phyloP scores from a whole-genome alignment of 257 asterid genomes.

The Penstemon eatonii region DNA sequence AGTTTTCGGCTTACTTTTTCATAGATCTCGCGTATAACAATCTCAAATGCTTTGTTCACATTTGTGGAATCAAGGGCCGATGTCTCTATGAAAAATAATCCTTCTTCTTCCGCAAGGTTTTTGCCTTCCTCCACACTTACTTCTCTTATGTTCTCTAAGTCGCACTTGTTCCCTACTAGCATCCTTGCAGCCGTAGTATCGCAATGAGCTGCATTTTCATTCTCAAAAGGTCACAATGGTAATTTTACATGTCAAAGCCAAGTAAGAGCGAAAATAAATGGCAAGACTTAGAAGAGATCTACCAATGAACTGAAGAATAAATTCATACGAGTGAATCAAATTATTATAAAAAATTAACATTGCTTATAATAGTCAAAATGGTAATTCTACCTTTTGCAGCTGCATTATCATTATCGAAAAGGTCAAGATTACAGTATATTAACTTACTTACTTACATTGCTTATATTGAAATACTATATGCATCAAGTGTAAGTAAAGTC shows the following conservation, averaged over 20 bases:
- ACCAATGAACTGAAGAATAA: not conserved
- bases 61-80: constrained; percentile 75
- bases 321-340: not conserved
- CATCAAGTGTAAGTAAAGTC: not conserved
- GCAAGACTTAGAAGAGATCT: not conserved
- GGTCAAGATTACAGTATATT: no score
- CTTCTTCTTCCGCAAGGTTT: constrained; percentile 70
- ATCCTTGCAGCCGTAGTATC: constrained; percentile 63
- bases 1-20: constrained; percentile 60
- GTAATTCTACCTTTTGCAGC: no score
- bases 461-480: no score
- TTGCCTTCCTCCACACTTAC: constrained; percentile 69
- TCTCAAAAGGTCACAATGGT: not conserved
- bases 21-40: constrained; percentile 65
- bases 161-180: constrained; percentile 83
- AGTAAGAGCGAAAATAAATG: not conserved
- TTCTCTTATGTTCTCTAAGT: constrained; percentile 64
- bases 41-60: constrained; percentile 64
- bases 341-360: no score
- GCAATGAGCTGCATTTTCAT: constrained; percentile 56
- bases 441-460: no score
- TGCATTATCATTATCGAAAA: no score
- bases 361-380: no score
- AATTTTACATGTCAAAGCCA: not conserved
- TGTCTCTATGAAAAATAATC: constrained; percentile 74